These are phyloP conservation scores for Diplodia seriata DNA, from an alignment of 2,329 filamentous ascomycete genomes.

Conservation along the genomic window DNA sequence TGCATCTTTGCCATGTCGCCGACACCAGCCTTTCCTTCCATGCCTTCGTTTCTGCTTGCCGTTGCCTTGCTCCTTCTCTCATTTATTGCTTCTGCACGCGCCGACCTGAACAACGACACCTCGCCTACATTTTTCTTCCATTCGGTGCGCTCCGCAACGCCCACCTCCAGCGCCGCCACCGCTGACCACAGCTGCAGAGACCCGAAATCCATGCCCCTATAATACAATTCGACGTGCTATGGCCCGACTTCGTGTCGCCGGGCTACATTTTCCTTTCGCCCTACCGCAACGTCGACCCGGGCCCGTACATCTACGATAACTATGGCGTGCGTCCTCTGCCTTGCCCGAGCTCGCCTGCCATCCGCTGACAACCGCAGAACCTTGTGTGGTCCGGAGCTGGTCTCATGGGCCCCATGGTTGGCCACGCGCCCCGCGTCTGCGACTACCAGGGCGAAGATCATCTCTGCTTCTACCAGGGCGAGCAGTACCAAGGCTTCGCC, in stretches of 20 bases:
- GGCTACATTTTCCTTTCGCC: constrained; percentile 61
- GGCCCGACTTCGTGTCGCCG: constrained; percentile 38
- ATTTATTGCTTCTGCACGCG: constrained; percentile 13
- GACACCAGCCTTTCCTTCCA: constrained; percentile 12
- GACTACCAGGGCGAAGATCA: constrained; percentile 57
- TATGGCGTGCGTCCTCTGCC: constrained; percentile 47
- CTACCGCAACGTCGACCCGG: constrained; percentile 57
- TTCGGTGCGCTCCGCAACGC: constrained; percentile 14
- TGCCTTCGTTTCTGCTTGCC: constrained; percentile 20
- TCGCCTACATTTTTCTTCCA: constrained; percentile 33
- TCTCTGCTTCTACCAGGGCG: constrained; percentile 61
- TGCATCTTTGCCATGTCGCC: constrained; percentile 22
- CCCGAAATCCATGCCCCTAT: constrained; percentile 50
- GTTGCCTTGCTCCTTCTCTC: constrained; percentile 19
- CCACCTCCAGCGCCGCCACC: background rate
- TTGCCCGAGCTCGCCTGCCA: background rate
- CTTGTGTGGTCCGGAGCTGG: constrained; percentile 56
- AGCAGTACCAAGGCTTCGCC: constrained; percentile 60
- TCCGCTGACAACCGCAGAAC: constrained; percentile 43
- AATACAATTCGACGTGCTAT: constrained; percentile 37
- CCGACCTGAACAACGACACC: constrained; percentile 33
- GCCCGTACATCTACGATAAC: constrained; percentile 61
- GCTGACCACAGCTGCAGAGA: constrained; percentile 38
- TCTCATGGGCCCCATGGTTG: constrained; percentile 58
- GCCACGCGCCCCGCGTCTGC: constrained; percentile 58